These are phyloP conservation scores for Chlamydomonas incerta DNA, from an alignment of 139 green algal genomes.

Conservation along the genomic window DNA sequence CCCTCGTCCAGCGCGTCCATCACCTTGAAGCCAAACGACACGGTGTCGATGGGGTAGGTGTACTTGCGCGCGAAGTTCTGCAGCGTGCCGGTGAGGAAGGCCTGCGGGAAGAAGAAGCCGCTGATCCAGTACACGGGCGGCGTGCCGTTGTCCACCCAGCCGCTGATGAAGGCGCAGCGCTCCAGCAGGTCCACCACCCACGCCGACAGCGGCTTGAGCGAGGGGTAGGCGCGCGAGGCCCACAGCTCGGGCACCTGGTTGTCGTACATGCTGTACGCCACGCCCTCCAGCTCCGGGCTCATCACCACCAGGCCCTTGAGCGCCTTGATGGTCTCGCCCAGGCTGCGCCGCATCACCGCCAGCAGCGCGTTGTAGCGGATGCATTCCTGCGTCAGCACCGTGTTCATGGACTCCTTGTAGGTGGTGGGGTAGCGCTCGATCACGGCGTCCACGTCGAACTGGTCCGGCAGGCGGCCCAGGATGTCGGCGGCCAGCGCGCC, in stretches of 20 bases:
- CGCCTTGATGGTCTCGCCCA: constrained; percentile 70
- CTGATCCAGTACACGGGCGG: constrained; percentile 85
- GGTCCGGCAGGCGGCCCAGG: constrained; percentile 54
- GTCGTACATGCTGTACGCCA: constrained; percentile 81
- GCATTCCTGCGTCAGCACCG: constrained; percentile 78
- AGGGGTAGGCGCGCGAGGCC: constrained; percentile 86
- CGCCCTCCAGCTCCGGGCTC: constrained; percentile 81
- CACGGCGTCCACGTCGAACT: constrained; percentile 82
- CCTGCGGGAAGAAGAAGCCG: constrained; percentile 92
- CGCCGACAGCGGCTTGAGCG: constrained; percentile 84
- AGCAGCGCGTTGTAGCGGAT: constrained; percentile 82
- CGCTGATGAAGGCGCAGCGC: constrained; percentile 75
- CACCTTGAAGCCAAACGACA: constrained; percentile 80
- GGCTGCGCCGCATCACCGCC: constrained; percentile 64
- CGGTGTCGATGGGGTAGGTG: constrained; percentile 84
- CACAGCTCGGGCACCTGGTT: constrained; percentile 90
- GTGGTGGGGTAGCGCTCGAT: constrained; percentile 74
- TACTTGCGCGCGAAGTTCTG: constrained; percentile 90
- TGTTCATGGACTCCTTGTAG: constrained; percentile 93
- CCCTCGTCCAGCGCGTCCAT: constrained; percentile 65
- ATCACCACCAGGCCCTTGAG: constrained; percentile 85
- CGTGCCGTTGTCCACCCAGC: constrained; percentile 75
- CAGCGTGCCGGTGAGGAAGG: constrained; percentile 89
- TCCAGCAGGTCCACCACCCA: constrained; percentile 87
- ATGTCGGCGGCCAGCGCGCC: constrained; percentile 64